Evolutionary conservation across 2,329 filamentous ascomycete genomes (phyloP), one percentile per base, ranked within the genome.

Genomic region (Monosporascus sp.): DNA sequence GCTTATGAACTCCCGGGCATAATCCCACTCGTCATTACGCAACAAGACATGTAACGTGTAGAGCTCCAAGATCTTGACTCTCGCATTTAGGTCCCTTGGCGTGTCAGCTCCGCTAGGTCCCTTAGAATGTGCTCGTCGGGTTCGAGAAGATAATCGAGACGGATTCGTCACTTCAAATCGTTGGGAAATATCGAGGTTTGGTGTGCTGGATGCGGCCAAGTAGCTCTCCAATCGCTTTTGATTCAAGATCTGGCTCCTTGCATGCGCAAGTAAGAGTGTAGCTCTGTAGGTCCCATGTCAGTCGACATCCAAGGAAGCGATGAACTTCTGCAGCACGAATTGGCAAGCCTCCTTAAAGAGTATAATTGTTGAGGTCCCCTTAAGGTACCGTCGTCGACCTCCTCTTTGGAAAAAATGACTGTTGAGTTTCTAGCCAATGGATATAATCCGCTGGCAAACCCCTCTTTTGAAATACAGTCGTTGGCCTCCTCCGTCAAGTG

Each of bases 1-100:
- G 64, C 80, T 84, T 65, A 97, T 95, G 69, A 97, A 97, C 62
- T 96, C 90, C 55, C 85, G 83, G 4, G 94, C 91, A 64, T 97
- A 97, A 54, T 96, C 90, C 94, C 94, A 99, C 73, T 97, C 91
- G 52, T 90, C 86, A 63, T 97, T 97, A 51, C 91, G 83, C 5
- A 93, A 85, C n/a, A 99, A 83, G 7, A 97, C 90, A 67, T 99
- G 94, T 5, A 99, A 80, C 1, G 91, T 95, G 70, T 97, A 99
- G 8, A 99, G 80, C 73, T 99, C 94, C 49, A 99, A 83, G 43
- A 99, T 89, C 74, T 95, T 96, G 59, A 97, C 86, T 46, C 91
- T 83, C 5, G 90, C 86, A 61, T 89, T 87, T 37, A 96, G 82
- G 66, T 96, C 91, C 57, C 90, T 85, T 0, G 91, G 91, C 0